Evolutionary conservation across 257 asterid species (phyloP).

Genomic region (Plantago ovata): DNA sequence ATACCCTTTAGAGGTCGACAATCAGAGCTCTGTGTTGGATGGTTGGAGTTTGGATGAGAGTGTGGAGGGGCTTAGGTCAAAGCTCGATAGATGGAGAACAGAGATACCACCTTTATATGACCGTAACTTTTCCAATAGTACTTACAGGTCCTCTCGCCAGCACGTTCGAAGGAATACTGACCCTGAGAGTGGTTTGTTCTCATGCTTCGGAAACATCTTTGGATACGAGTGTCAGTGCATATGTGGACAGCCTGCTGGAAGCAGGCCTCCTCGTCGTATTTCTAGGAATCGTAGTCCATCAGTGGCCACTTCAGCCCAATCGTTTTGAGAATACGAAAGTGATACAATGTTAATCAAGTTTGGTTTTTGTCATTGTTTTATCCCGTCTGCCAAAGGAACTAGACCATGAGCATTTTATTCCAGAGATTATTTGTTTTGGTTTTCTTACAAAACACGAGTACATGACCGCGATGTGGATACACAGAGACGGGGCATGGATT

Average conservation of each 20-base stretch:
- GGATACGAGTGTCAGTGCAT: constrained; percentile 84
- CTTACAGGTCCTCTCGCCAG: constrained; percentile 41
- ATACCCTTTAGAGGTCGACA: constrained; percentile 37
- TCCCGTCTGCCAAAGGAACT: background rate
- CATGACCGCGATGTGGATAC: too few species aligned
- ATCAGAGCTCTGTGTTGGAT: constrained; percentile 57
- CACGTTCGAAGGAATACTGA: constrained; percentile 29
- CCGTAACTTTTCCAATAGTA: constrained; percentile 50
- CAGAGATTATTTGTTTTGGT: background rate
- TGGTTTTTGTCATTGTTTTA: background rate
- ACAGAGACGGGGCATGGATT: too few species aligned
- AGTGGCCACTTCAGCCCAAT: constrained; percentile 35
- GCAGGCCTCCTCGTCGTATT: constrained; percentile 8
- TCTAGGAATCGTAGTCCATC: constrained; percentile 46
- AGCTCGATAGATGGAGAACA: constrained; percentile 67
- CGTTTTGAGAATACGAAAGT: constrained; percentile 34
- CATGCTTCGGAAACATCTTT: constrained; percentile 70
- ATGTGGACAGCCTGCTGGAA: constrained; percentile 70
- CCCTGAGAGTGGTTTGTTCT: constrained; percentile 44
- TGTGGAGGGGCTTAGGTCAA: constrained; percentile 58
- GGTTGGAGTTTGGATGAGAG: constrained; percentile 70
- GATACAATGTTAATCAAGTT: background rate
- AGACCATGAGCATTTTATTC: too few species aligned
- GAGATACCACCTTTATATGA: constrained; percentile 60
- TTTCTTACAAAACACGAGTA: too few species aligned